These are phyloP conservation scores for Closterium sp. DNA, from an alignment of 139 green algal genomes.

Conservation along the genomic window DNA sequence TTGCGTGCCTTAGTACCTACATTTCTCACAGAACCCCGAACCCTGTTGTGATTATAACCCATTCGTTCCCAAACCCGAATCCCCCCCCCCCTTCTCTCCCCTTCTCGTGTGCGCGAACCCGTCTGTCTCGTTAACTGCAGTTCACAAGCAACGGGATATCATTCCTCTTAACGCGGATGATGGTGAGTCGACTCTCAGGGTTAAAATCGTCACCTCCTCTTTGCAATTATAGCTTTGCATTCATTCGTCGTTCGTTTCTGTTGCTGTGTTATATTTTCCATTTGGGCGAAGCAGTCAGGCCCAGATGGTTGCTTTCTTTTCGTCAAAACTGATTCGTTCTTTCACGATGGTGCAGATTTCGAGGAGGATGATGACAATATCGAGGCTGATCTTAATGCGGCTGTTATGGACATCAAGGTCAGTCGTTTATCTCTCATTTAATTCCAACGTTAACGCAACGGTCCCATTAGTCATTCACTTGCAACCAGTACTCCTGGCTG, in stretches of 20 bases:
- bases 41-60: no score
- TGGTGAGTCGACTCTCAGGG: not conserved
- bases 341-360: not conserved
- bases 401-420: conserved; percentile 15
- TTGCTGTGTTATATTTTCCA: not conserved
- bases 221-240: no score
- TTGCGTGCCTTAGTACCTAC: no score
- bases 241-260: no score
- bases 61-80: no score
- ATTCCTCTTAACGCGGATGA: not conserved
- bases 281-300: not conserved
- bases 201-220: no score
- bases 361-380: conserved; percentile 7
- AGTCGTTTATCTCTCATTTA: not conserved
- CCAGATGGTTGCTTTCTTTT: not conserved
- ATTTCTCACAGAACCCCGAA: not conserved
- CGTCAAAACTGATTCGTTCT: not conserved
- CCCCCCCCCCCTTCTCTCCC: not conserved
- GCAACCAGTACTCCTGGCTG: no score
- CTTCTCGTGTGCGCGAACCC: not conserved
- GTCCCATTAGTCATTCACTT: no score
- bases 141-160: not conserved
- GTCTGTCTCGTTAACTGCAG: not conserved
- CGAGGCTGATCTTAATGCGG: not conserved
- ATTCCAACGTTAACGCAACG: no score